Percentiles rank a stretch among this genome's conserved stretches.
phyloP scores from a whole-genome alignment of 768 basidiomycete species.

The Lactarius akahatsu region DNA sequence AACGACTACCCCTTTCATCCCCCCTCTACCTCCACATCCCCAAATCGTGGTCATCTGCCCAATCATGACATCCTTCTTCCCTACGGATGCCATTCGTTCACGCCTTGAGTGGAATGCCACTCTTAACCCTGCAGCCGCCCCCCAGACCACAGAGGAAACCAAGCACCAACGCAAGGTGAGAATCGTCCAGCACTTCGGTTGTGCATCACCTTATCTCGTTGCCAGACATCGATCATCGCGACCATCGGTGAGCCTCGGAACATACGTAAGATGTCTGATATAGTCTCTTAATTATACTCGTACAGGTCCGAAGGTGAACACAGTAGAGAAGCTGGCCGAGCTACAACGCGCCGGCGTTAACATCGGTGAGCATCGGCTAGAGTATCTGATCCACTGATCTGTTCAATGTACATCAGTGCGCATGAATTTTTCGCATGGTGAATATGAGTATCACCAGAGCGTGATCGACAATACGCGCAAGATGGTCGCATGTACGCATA shows the following conservation, averaged over 20 bases:
- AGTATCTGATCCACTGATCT: not conserved
- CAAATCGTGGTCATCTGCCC: not conserved
- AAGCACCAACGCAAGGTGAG: slow-evolving; percentile 90
- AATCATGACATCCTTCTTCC: slow-evolving; percentile 28
- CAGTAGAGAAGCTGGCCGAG: slow-evolving; percentile 79
- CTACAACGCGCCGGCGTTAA: slow-evolving; percentile 93
- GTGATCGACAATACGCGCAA: slow-evolving; percentile 97
- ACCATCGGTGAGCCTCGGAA: slow-evolving; percentile 74
- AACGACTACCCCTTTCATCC: not conserved
- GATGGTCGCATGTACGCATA: slow-evolving; percentile 68
- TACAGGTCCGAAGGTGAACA: slow-evolving; percentile 91
- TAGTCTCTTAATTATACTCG: slow-evolving; percentile 23
- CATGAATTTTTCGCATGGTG: slow-evolving; percentile 99
- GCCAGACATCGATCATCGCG: slow-evolving; percentile 95
- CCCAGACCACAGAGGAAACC: slow-evolving; percentile 71
- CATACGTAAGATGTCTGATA: not conserved
- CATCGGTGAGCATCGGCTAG: slow-evolving; percentile 68
- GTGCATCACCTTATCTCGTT: slow-evolving; percentile 9
- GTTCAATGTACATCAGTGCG: slow-evolving; percentile 60
- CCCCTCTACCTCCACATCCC: slow-evolving; percentile 3
- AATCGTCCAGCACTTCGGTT: slow-evolving; percentile 10
- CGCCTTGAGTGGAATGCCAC: slow-evolving; percentile 93
- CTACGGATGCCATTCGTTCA: slow-evolving; percentile 48
- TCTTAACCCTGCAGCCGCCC: slow-evolving; percentile 69
- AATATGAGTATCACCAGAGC: slow-evolving; percentile 97